Evolutionary conservation across 2,329 filamentous ascomycete genomes (phyloP).

Genomic region (Truncatella angustata): DNA sequence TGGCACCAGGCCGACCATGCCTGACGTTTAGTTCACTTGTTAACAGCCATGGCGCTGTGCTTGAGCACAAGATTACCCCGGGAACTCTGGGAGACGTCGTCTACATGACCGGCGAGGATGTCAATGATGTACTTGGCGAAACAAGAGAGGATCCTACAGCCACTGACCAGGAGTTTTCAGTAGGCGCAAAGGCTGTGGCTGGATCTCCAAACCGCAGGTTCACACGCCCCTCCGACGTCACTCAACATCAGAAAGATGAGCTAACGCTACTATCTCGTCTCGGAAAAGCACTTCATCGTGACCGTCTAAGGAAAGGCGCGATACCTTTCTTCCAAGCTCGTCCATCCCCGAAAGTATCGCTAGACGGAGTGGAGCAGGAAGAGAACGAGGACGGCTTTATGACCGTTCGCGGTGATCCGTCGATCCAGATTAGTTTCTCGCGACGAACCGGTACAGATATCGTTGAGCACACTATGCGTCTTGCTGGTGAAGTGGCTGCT

Average conservation of each 20-base stretch:
- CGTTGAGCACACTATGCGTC: conserved; percentile 54
- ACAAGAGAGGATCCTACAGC: conserved; percentile 22
- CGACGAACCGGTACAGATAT: conserved; percentile 30
- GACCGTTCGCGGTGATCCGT: conserved; percentile 45
- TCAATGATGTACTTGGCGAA: conserved; percentile 43
- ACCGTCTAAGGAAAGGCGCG: conserved; percentile 45
- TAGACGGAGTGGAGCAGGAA: conserved; percentile 31
- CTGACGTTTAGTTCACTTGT: conserved; percentile 64
- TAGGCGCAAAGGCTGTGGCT: conserved; percentile 29
- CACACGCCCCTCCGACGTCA: conserved; percentile 40
- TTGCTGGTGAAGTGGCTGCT: conserved; percentile 61
- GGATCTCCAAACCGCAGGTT: conserved; percentile 39
- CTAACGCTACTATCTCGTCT: conserved; percentile 47
- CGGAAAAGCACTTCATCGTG: conserved; percentile 41
- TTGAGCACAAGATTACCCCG: conserved; percentile 54
- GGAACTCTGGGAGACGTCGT: conserved; percentile 53
- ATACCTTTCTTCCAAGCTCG: conserved; percentile 46
- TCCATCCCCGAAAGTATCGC: conserved; percentile 41
- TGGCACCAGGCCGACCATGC: conserved; percentile 48
- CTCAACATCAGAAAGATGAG: conserved; percentile 40
- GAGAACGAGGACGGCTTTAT: conserved; percentile 23
- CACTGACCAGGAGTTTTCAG: conserved; percentile 23
- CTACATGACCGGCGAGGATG: conserved; percentile 53
- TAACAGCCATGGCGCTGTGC: conserved; percentile 48
- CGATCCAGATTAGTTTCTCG: conserved; percentile 42